These are phyloP conservation scores for Trametes polyzona DNA, from an alignment of 1,284 basidiomycete genomes.

Conservation along the genomic window DNA sequence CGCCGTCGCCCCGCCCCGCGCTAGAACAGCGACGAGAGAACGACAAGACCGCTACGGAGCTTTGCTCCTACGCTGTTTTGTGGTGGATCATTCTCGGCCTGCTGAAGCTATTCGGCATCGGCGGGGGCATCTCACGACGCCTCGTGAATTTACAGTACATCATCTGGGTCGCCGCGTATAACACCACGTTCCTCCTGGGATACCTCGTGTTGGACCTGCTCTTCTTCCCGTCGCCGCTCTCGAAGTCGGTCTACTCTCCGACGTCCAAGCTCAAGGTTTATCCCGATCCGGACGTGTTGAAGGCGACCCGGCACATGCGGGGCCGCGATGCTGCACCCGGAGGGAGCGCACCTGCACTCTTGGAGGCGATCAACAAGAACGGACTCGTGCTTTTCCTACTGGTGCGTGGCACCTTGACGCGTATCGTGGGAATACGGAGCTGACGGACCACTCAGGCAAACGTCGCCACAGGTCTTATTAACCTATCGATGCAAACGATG, in stretches of 20 bases:
- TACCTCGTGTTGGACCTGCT: constrained; percentile 80
- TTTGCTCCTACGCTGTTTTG: constrained; percentile 75
- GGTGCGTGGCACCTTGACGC: constrained; percentile 49
- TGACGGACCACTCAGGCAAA: constrained; percentile 66
- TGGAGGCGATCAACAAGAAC: constrained; percentile 86
- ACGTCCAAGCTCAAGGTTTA: constrained; percentile 45
- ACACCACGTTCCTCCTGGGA: constrained; percentile 82
- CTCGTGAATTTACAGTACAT: constrained; percentile 91
- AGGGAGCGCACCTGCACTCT: constrained; percentile 55
- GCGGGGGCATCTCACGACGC: constrained; percentile 71
- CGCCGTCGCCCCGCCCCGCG: neutral
- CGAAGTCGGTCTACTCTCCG: constrained; percentile 40
- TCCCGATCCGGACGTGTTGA: constrained; percentile 26
- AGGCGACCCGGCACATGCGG: constrained; percentile 12
- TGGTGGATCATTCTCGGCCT: constrained; percentile 76
- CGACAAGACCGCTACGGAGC: constrained; percentile 74
- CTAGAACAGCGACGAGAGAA: constrained; percentile 48
- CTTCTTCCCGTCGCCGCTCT: constrained; percentile 57
- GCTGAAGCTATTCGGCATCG: constrained; percentile 42
- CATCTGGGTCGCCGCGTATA: constrained; percentile 90
- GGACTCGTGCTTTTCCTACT: constrained; percentile 81
- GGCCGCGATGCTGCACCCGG: neutral
- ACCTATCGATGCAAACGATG: constrained; percentile 84
- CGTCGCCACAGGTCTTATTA: constrained; percentile 84
- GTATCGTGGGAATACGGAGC: neutral